Evolutionary conservation across 495 filamentous ascomycete species (phyloP).

Genomic region (Xylaria venustula): DNA sequence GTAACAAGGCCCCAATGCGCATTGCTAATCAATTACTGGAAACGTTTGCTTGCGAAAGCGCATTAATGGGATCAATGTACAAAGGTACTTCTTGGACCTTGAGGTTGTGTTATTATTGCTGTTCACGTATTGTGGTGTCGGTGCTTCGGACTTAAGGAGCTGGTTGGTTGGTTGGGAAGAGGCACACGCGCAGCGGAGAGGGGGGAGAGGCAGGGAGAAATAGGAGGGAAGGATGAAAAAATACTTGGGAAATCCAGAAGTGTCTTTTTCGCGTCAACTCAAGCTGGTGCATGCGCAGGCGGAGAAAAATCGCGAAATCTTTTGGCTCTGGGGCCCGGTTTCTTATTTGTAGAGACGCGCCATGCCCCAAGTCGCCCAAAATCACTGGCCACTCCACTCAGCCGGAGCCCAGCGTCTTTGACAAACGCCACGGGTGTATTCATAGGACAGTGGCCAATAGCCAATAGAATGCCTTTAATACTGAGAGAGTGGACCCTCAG

Average conservation of each 20-base stretch:
- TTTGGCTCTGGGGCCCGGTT: constrained; percentile 36
- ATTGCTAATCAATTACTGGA: constrained; percentile 16
- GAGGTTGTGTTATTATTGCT: constrained; percentile 17
- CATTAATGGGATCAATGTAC: constrained; percentile 13
- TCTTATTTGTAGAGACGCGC: constrained; percentile 43
- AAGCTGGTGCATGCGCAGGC: constrained; percentile 21
- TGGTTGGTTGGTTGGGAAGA: constrained; percentile 32
- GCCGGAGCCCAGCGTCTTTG: neutral
- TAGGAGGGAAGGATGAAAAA: constrained; percentile 38
- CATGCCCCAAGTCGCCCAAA: constrained; percentile 25
- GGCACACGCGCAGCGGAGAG: constrained; percentile 29
- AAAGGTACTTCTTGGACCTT: constrained; percentile 12
- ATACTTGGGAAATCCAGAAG: constrained; percentile 32
- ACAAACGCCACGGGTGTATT: neutral
- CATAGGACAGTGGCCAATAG: neutral
- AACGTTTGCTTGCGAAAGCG: constrained; percentile 9
- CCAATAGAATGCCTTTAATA: neutral
- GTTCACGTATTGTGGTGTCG: constrained; percentile 3
- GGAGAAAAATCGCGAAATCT: constrained; percentile 34
- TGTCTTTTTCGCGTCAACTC: constrained; percentile 31
- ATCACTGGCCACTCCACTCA: constrained; percentile 16
- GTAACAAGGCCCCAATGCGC: constrained; percentile 2
- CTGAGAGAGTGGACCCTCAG: neutral
- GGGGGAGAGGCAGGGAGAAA: constrained; percentile 37
- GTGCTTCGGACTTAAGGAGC: constrained; percentile 23